These are phyloP conservation scores for Fagopyrum tataricum DNA, from an alignment of 148 eudicot species.

Conservation along the genomic window DNA sequence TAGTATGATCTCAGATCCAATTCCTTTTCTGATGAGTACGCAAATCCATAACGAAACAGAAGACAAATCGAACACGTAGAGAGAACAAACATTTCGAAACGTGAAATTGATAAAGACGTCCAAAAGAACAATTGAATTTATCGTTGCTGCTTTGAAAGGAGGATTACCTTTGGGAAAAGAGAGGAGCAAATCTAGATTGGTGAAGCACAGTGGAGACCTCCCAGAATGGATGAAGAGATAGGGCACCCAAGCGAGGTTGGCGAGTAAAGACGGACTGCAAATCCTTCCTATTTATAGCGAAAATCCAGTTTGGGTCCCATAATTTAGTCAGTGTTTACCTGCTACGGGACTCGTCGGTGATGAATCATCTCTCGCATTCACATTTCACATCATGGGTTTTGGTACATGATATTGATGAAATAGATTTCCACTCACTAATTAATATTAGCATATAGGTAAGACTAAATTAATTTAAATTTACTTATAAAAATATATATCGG, in stretches of 20 bases:
- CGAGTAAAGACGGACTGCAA: not conserved
- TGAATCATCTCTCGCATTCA: not conserved
- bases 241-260: slow-evolving; percentile 8
- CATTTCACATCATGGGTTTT: slow-evolving; percentile 6
- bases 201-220: slow-evolving; percentile 7
- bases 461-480: no score
- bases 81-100: not conserved
- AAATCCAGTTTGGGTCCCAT: not conserved
- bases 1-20: not conserved
- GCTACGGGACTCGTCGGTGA: slow-evolving; percentile 2
- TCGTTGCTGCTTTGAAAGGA: not conserved
- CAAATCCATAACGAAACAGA: not conserved
- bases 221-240: not conserved
- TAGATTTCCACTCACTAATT: no score
- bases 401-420: not conserved
- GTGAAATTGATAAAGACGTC: not conserved
- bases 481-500: no score
- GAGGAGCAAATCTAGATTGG: not conserved
- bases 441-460: no score
- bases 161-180: not conserved
- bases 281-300: slow-evolving; percentile 1
- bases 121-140: not conserved
- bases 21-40: not conserved
- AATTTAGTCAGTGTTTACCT: not conserved
- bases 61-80: not conserved